phyloP scores from a whole-genome alignment of 169 alveolate species.

The Plasmodium relictum region DNA sequence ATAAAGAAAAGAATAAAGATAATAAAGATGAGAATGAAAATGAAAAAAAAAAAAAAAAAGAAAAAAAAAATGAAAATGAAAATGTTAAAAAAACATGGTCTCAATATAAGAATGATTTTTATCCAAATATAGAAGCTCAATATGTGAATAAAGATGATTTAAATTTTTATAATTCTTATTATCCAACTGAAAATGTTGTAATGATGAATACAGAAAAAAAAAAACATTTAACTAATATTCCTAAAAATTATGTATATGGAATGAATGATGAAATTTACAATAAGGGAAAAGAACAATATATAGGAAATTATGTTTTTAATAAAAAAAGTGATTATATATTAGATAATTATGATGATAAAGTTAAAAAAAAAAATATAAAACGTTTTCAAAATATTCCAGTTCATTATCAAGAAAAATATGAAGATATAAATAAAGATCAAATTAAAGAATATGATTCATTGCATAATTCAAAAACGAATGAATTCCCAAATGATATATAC shows the following conservation, averaged over 20 bases:
- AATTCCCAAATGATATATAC: background rate
- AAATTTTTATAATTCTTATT: constrained; percentile 38
- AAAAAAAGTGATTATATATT: constrained; percentile 33
- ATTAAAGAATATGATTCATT: background rate
- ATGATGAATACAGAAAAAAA: constrained; percentile 52
- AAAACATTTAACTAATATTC: constrained; percentile 39
- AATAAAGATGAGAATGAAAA: background rate
- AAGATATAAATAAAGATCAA: background rate
- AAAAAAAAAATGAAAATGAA: background rate
- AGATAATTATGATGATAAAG: constrained; percentile 52
- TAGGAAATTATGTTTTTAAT: constrained; percentile 54
- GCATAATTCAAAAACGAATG: no score
- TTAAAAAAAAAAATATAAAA: constrained; percentile 40
- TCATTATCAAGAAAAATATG: constrained; percentile 39
- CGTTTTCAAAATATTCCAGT: constrained; percentile 45
- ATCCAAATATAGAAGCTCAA: constrained; percentile 72
- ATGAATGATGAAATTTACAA: constrained; percentile 72
- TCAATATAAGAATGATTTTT: constrained; percentile 71
- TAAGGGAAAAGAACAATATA: constrained; percentile 69
- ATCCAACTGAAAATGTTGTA: constrained; percentile 21
- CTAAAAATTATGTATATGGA: constrained; percentile 71
- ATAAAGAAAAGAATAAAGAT: constrained; percentile 4
- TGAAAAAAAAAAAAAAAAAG: background rate
- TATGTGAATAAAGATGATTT: constrained; percentile 46
- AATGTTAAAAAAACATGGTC: constrained; percentile 55